Conservation (phyloP, 148 eudicot genomes). For the Arctostaphylos glauca region DNA sequence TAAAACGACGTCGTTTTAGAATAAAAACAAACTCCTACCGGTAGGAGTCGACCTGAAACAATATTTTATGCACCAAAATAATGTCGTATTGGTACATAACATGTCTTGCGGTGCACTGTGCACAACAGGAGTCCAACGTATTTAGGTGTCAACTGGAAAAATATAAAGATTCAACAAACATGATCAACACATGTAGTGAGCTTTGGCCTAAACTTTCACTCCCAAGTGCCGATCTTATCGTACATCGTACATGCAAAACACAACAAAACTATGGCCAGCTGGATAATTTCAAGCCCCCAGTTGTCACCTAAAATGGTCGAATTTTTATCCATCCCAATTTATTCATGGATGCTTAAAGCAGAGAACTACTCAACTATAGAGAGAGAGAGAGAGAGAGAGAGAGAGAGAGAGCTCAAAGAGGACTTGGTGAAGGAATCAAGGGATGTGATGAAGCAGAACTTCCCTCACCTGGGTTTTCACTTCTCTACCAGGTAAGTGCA, state of each 20-base stretch:
- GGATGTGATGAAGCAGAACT: not conserved
- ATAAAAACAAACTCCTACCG: too few species aligned
- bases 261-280: not conserved
- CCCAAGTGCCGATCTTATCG: too few species aligned
- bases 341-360: not conserved
- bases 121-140: too few species aligned
- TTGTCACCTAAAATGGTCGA: not conserved
- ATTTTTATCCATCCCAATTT: not conserved
- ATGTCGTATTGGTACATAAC: too few species aligned
- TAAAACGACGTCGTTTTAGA: too few species aligned
- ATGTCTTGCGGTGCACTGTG: too few species aligned
- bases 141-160: too few species aligned
- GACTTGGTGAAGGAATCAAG: not conserved
- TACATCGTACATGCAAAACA: not conserved
- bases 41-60: too few species aligned
- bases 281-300: not conserved
- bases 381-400: not conserved
- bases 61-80: too few species aligned
- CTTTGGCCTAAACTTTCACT: too few species aligned
- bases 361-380: not conserved
- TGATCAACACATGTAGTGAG: too few species aligned
- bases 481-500: not conserved
- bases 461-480: not conserved
- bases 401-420: conserved; percentile 2
- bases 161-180: too few species aligned